Conservation (phyloP, 768 basidiomycete species). For the Russula ochroleuca region DNA sequence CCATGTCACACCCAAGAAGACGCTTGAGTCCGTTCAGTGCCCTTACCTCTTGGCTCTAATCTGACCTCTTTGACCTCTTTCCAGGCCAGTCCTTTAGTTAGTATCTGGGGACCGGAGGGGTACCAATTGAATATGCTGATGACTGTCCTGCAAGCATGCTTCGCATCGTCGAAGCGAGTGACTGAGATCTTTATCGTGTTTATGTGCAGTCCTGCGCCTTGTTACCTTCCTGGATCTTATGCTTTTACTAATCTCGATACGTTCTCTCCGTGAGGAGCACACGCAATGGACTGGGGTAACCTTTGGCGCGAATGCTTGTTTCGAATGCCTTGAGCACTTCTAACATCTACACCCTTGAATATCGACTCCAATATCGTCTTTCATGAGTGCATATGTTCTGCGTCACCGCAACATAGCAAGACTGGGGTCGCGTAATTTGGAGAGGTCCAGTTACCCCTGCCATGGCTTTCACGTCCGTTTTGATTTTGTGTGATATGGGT, state of each 20-base stretch:
- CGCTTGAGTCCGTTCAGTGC: constrained; percentile 44
- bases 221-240: not conserved
- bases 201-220: not conserved
- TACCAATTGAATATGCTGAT: not conserved
- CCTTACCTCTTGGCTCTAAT: too few species aligned
- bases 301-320: not conserved
- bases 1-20: constrained; percentile 55
- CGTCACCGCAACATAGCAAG: too few species aligned
- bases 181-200: not conserved
- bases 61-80: constrained; percentile 5
- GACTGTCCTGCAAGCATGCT: not conserved
- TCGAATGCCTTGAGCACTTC: not conserved
- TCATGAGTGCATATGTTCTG: too few species aligned
- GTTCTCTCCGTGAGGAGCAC: not conserved
- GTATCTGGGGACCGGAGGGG: not conserved
- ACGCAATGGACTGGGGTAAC: not conserved
- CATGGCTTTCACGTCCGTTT: not conserved
- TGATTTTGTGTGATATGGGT: not conserved
- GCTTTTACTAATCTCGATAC: not conserved
- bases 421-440: too few species aligned
- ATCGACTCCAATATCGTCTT: not conserved
- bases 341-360: not conserved
- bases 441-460: not conserved
- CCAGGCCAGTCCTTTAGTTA: constrained; percentile 15
- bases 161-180: not conserved